Evolutionary conservation across 331 rosid genomes (phyloP), one percentile per base, ranked within the genome.

Genomic region (Saraca asoca): DNA sequence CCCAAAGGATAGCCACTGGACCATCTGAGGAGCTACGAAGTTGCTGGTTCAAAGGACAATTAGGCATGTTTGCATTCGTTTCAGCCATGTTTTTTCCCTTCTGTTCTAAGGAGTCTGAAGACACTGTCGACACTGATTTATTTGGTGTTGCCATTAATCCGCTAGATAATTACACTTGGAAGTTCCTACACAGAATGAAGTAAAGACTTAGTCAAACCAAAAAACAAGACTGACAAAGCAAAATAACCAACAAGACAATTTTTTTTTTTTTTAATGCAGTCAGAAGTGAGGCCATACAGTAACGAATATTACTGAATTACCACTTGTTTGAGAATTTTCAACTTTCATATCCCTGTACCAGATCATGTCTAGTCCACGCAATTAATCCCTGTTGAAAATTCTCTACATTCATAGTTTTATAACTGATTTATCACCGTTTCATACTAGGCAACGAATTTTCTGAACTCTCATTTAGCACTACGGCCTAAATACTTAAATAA

Each of bases 1-100:
- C 97, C 99, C 97, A 94, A 49, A 90, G 84, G 70, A 94, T 94
- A 73, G 97, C 85, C 20, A 94, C 90, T 0, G 92, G 92, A 69
- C 96, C 97, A 69, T 90, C 91, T 17, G 69, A 76, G 70, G 78
- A 62, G 83, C 75, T 75, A 73, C 44, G 77, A 15, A 72, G 69
- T 62, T 79, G 86, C 66, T 76, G 90, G 83, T 63, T 87, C 51
- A 61, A n/a, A 67, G 91, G 79, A 70, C 80, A 70, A 37, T 78
- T 87, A 78, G 66, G 58, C 58, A 60, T 64, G 77, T 64, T 88
- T 60, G 62, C 62, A 79, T 66, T 88, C 51, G 88, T 78, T 62
- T 86, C 92, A 29, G 72, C 51, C 59, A 85, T 69, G 58, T 18
- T 52, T 49, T 74, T 62, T 19, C 84, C 89, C 78, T 78, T 85